Percentiles rank a stretch among this genome's conserved stretches.
Evolutionary conservation across 495 filamentous ascomycete species (phyloP).

Genomic region (Lepraria neglecta): DNA sequence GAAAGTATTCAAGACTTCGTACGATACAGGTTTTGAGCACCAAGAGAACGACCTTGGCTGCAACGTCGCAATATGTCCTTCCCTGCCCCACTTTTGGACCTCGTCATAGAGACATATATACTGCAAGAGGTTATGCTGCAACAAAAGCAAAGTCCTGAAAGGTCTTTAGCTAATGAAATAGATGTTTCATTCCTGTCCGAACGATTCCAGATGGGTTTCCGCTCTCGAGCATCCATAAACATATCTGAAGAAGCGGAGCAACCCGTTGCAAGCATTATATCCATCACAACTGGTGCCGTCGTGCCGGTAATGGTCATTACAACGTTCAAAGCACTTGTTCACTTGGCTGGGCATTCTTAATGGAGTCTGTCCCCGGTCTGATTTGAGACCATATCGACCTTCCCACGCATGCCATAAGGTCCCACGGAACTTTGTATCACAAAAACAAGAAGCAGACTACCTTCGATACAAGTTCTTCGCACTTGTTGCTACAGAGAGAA

Average conservation of each 20-base stretch:
- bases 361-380: no score
- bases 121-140: neutral
- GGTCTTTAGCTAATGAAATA: neutral
- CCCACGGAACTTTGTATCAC: no score
- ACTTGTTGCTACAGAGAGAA: no score
- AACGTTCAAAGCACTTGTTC: no score
- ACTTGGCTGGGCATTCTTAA: no score
- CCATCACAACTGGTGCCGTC: neutral
- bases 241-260: constrained; percentile 5
- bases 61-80: constrained; percentile 4
- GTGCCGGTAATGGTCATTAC: no score
- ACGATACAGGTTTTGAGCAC: neutral
- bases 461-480: no score
- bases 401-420: no score
- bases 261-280: neutral
- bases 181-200: neutral
- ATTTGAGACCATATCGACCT: no score
- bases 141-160: neutral
- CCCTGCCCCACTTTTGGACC: neutral
- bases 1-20: no score
- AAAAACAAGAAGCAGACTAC: no score
- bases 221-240: neutral
- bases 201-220: neutral
- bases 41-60: neutral
- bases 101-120: neutral